Percentiles rank a stretch among this genome's conserved stretches.
Conservation (phyloP, 2,329 filamentous ascomycete genomes). For the Scedosporium apiospermum region DNA sequence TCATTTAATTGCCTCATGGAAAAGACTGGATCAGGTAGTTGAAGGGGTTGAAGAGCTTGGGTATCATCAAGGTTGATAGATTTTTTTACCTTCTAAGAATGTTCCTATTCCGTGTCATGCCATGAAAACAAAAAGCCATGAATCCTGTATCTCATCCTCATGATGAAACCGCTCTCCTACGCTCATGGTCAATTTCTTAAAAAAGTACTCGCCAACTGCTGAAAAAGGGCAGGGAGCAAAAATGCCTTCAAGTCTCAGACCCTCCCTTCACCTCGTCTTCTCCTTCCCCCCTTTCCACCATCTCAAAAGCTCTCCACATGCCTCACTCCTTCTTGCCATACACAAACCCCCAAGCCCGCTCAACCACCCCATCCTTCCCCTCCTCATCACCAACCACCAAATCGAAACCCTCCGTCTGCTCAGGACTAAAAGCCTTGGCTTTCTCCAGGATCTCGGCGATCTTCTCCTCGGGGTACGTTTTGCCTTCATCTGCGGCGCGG, state of each 20-base stretch:
- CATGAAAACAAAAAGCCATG: not conserved
- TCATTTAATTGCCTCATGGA: no score
- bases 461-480: not conserved
- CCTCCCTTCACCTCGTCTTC: not conserved
- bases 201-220: not conserved
- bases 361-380: conserved; percentile 15
- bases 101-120: no score
- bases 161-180: not conserved
- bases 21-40: no score
- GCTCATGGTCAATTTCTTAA: not conserved
- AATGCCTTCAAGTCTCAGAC: no score
- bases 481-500: conserved; percentile 1
- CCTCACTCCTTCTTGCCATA: conserved; percentile 12
- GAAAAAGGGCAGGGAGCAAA: not conserved
- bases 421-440: conserved; percentile 14
- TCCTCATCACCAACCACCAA: conserved; percentile 17
- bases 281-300: not conserved
- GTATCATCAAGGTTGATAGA: no score
- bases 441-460: conserved; percentile 4
- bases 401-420: conserved; percentile 7
- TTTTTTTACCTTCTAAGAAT: no score
- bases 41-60: no score
- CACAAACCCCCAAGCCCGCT: conserved; percentile 17
- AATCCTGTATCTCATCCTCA: not conserved
- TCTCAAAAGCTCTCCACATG: not conserved